Evolutionary conservation across 805 yeast species (phyloP).

Genomic region (Wickerhamiella australiensis): DNA sequence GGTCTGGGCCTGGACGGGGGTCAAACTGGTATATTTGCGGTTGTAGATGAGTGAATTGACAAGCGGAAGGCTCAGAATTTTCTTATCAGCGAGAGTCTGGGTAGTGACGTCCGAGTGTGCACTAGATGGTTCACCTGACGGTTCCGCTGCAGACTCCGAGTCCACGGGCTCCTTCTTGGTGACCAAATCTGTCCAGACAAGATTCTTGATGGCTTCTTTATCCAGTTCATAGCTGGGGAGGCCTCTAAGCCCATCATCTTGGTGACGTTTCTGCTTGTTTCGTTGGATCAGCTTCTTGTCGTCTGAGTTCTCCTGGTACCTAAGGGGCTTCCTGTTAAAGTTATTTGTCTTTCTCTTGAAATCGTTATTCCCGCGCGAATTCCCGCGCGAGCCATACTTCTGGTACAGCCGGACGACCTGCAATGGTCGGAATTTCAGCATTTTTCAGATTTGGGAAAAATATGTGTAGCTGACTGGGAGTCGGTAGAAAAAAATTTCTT

Average conservation of each 20-base stretch:
- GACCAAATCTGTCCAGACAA: slow-evolving; percentile 24
- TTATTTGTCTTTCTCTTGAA: not conserved
- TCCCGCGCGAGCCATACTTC: not conserved
- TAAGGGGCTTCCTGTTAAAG: not conserved
- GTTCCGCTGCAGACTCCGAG: slow-evolving; percentile 17
- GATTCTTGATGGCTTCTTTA: slow-evolving; percentile 16
- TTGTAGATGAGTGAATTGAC: slow-evolving; percentile 27
- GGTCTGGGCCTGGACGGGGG: slow-evolving; percentile 31
- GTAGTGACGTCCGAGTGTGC: slow-evolving; percentile 23
- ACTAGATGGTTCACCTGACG: too few relatives aligned
- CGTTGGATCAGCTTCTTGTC: slow-evolving; percentile 15
- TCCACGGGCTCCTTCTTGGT: slow-evolving; percentile 13
- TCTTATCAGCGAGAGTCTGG: slow-evolving; percentile 20
- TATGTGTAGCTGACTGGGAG: not conserved
- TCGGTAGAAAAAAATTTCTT: too few relatives aligned
- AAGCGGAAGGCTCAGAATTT: slow-evolving; percentile 24
- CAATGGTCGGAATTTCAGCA: slow-evolving; percentile 4
- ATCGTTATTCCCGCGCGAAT: too few relatives aligned
- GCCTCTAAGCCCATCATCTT: slow-evolving; percentile 27
- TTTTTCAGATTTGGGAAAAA: not conserved
- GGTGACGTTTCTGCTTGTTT: slow-evolving; percentile 11
- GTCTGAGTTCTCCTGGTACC: not conserved
- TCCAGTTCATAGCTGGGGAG: slow-evolving; percentile 24
- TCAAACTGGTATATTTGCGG: slow-evolving; percentile 25
- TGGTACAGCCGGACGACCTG: slow-evolving; percentile 1